Conservation (phyloP, 257 asterid species). For the Mentha longifolia region DNA sequence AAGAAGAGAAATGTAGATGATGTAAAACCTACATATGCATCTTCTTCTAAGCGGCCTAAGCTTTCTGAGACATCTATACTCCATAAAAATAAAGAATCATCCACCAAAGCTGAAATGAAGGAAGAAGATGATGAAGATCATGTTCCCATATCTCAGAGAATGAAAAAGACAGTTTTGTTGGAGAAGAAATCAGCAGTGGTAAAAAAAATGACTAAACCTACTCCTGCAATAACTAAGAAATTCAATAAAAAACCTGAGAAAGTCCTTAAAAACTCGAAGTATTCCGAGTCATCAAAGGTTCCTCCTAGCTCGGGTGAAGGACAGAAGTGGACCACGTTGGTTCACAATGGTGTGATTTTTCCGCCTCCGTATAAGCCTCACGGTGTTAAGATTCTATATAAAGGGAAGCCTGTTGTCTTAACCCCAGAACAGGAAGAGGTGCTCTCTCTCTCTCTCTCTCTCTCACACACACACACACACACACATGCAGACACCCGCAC, state of each 20-base stretch:
- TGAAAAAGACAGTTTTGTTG: slow-evolving; percentile 50
- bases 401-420: slow-evolving; percentile 78
- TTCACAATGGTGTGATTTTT: slow-evolving; percentile 92
- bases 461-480: not conserved
- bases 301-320: slow-evolving; percentile 96
- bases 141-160: slow-evolving; percentile 73
- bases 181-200: slow-evolving; percentile 53
- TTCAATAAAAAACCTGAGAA: slow-evolving; percentile 56
- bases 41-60: slow-evolving; percentile 68
- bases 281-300: slow-evolving; percentile 76
- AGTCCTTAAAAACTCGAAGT: slow-evolving; percentile 58
- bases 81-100: slow-evolving; percentile 44
- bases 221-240: slow-evolving; percentile 48
- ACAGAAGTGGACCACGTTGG: slow-evolving; percentile 95
- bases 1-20: slow-evolving; percentile 71
- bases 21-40: slow-evolving; percentile 51
- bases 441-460: slow-evolving; percentile 6
- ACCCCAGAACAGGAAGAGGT: slow-evolving; percentile 98
- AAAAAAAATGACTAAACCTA: slow-evolving; percentile 50
- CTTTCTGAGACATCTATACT: slow-evolving; percentile 51
- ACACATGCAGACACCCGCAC: not conserved
- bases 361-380: slow-evolving; percentile 97
- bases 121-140: slow-evolving; percentile 76
- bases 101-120: slow-evolving; percentile 59
- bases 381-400: slow-evolving; percentile 91